Percentiles rank a stretch among this genome's conserved stretches.
These are phyloP conservation scores for Grosmannia huntii DNA, from an alignment of 2,329 filamentous ascomycete species.

Conservation along the genomic window DNA sequence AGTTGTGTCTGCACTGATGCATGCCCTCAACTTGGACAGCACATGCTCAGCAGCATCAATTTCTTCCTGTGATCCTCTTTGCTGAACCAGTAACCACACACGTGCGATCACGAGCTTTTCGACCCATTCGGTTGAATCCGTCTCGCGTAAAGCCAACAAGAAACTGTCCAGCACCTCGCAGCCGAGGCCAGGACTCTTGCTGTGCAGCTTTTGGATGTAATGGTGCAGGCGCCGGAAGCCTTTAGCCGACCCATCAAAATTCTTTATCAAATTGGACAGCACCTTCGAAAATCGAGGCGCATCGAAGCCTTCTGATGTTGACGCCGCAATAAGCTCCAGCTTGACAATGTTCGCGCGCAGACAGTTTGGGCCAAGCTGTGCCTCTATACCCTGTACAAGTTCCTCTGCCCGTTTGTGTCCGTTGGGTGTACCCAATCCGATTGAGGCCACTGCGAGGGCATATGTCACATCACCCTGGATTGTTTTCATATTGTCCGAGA, in stretches of 20 bases:
- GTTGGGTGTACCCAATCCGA: constrained; percentile 33
- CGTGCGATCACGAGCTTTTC: constrained; percentile 58
- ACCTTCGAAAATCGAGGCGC: constrained; percentile 34
- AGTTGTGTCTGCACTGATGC: constrained; percentile 47
- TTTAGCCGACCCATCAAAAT: constrained; percentile 35
- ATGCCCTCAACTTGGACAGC: constrained; percentile 26
- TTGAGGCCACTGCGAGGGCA: constrained; percentile 40
- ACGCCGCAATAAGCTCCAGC: constrained; percentile 49
- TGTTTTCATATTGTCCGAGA: constrained; percentile 24
- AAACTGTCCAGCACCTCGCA: constrained; percentile 48
- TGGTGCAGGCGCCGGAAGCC: constrained; percentile 56
- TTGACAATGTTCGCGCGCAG: constrained; percentile 54
- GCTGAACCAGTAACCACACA: constrained; percentile 49
- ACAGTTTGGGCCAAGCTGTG: constrained; percentile 45
- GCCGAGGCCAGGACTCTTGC: constrained; percentile 35
- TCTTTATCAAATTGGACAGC: constrained; percentile 48
- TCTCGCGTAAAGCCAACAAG: constrained; percentile 34
- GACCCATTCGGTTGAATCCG: constrained; percentile 42
- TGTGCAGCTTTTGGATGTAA: constrained; percentile 52
- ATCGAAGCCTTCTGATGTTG: constrained; percentile 34
- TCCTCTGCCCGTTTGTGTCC: constrained; percentile 38
- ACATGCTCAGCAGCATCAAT: constrained; percentile 22
- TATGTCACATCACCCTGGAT: constrained; percentile 56
- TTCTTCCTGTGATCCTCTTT: constrained; percentile 21
- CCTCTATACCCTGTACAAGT: constrained; percentile 48